Evolutionary conservation across 495 filamentous ascomycete species (phyloP).

Genomic region (Aspergillus wentii): DNA sequence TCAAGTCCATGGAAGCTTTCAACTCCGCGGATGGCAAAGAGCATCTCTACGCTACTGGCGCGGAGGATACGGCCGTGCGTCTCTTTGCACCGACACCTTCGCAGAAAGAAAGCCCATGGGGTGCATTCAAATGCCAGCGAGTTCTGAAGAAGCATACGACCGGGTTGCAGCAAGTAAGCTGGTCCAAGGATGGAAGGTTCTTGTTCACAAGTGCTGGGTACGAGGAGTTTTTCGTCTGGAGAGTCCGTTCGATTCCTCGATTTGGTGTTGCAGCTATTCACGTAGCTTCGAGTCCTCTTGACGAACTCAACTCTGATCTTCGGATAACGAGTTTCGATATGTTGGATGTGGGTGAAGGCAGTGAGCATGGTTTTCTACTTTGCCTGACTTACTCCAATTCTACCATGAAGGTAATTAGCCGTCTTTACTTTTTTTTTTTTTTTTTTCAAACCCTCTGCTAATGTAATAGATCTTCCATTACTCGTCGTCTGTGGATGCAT

Average conservation of each 20-base stretch:
- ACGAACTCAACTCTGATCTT: slow-evolving; percentile 61
- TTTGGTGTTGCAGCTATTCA: slow-evolving; percentile 56
- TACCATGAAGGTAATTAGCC: slow-evolving; percentile 49
- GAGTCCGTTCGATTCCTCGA: slow-evolving; percentile 48
- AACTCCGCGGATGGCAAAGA: slow-evolving; percentile 6
- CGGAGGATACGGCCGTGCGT: slow-evolving; percentile 83
- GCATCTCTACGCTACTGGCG: slow-evolving; percentile 66
- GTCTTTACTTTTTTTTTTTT: neutral
- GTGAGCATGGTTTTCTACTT: slow-evolving; percentile 42
- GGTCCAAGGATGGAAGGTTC: slow-evolving; percentile 57
- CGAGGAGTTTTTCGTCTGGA: slow-evolving; percentile 89
- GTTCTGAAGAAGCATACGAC: slow-evolving; percentile 70
- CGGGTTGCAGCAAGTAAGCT: slow-evolving; percentile 77
- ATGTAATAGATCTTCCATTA: slow-evolving; percentile 55
- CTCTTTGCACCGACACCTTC: slow-evolving; percentile 34
- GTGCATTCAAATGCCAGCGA: slow-evolving; percentile 49
- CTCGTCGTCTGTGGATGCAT: slow-evolving; percentile 31
- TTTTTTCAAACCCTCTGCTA: neutral
- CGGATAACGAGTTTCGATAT: slow-evolving; percentile 73
- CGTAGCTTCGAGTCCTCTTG: slow-evolving; percentile 56
- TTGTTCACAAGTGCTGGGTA: slow-evolving; percentile 81
- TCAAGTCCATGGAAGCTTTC: slow-evolving; percentile 66
- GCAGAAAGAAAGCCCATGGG: slow-evolving; percentile 16
- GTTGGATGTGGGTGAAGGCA: slow-evolving; percentile 29
- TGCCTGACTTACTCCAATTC: slow-evolving; percentile 77